A percentile compares a stretch with the other conserved stretches of the same genome.
phyloP scores from a whole-genome alignment of 2,329 filamentous ascomycete genomes.

The Penicillium sp. region DNA sequence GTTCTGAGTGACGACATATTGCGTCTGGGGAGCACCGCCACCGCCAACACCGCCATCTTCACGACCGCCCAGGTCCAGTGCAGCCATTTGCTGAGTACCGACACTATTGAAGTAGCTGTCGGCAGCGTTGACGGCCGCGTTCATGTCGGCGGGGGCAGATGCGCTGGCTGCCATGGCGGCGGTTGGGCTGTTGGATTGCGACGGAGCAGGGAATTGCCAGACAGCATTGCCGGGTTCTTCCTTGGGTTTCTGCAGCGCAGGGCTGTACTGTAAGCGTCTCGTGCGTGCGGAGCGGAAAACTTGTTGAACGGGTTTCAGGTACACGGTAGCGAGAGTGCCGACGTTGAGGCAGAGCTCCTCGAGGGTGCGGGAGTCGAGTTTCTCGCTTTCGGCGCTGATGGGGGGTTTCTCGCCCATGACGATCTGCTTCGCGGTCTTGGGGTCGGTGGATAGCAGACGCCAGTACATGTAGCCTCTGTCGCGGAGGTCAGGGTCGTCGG shows the following conservation, averaged over 20 bases:
- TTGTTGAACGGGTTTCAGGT: slow-evolving; percentile 93
- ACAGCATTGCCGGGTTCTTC: too few relatives aligned
- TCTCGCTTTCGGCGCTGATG: slow-evolving; percentile 92
- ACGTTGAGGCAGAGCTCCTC: slow-evolving; percentile 97
- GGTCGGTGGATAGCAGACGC: slow-evolving; percentile 87
- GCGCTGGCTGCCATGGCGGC: too few relatives aligned
- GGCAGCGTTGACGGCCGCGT: slow-evolving; percentile 69
- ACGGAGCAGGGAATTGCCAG: too few relatives aligned
- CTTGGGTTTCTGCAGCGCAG: too few relatives aligned
- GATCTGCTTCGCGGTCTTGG: slow-evolving; percentile 71
- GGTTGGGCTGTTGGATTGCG: too few relatives aligned
- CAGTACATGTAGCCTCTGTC: slow-evolving; percentile 99
- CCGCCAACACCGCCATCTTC: slow-evolving; percentile 58
- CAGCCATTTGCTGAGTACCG: slow-evolving; percentile 63
- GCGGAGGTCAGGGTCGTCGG: slow-evolving; percentile 93
- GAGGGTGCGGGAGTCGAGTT: slow-evolving; percentile 77
- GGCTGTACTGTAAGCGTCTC: too few relatives aligned
- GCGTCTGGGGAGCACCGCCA: slow-evolving; percentile 42
- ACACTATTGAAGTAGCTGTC: slow-evolving; percentile 81
- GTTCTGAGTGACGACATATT: slow-evolving; percentile 70
- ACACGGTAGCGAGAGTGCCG: slow-evolving; percentile 90
- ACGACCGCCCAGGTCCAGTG: slow-evolving; percentile 63
- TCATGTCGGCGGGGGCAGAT: slow-evolving; percentile 62
- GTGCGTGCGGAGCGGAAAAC: slow-evolving; percentile 97
- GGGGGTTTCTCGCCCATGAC: slow-evolving; percentile 97